Base-by-base conservation (phyloP, 1,139 yeast genomes). In the Meyerozyma guilliermondii region DNA sequence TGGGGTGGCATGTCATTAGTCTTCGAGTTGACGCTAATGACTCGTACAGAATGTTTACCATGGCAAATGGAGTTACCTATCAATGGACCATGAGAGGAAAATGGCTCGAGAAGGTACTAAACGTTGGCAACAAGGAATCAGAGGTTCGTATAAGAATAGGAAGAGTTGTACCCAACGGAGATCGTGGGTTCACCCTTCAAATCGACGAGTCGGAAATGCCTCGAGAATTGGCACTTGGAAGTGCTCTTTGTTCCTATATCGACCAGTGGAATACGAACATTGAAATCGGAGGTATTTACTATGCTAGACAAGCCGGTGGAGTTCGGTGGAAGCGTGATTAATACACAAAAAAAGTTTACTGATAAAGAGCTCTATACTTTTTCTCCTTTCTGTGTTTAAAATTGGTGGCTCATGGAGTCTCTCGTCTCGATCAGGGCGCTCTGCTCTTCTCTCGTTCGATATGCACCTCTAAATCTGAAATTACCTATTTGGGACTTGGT, bases 251-350 rank as follows among this genome's bases (percentile, higher is more conserved):
- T 49, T 78, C 83, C 38, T 74, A 65, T 55, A 72, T 81, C 45
- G 87, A 81, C 52, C 85, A 80, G 49, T 81, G 87, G 87, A 81
- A 78, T 53, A 80, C 86, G 14, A 65, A 66, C 48, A 58, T 75
- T 39, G 78, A 76, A 26, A 76, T 79, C 29, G 85, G 86, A 18
- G 86, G 86, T 27, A 76, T 80, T 39, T 80, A 80, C 57, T 72
- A 68, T 47, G 77, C 79, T 4, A 68, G 76, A 53, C 78, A 76
- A 55, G 71, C 70, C 36, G 54, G 60, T 28, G 79, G 76, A 45
- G 68, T 76, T 17, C 69, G 81, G 45, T 80, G 84, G 84, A 78
- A 78, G 58, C 65, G 84, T 49, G 83, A 77, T 50, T 78, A 56
- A 39, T 18, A 20, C 11, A 29, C 8, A 4, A 7, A 20, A 4